Evolutionary conservation across 345 rosid genomes (phyloP).

Genomic region (Linum usitatissimum): DNA sequence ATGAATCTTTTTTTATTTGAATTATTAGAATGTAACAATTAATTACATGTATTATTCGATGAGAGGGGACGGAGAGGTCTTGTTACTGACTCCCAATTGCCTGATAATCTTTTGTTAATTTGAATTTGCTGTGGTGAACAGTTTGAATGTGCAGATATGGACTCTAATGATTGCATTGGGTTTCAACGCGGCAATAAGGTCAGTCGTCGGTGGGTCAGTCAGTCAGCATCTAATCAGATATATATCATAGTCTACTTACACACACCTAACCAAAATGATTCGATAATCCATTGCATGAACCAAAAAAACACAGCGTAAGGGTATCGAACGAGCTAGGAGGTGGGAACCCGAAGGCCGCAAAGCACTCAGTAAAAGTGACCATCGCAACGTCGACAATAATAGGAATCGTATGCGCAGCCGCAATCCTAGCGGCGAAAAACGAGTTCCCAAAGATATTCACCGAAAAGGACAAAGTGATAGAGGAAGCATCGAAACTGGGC

Average conservation of each 20-base stretch:
- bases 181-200: slow-evolving; percentile 46
- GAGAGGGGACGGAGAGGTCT: too few species aligned
- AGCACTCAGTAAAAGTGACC: slow-evolving; percentile 23
- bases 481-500: slow-evolving; percentile 30
- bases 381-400: slow-evolving; percentile 21
- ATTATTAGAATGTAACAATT: too few species aligned
- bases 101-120: too few species aligned
- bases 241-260: too few species aligned
- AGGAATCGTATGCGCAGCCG: slow-evolving; percentile 22
- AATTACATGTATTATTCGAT: too few species aligned
- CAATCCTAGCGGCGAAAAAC: slow-evolving; percentile 19
- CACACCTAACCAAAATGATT: too few species aligned
- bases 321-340: slow-evolving; percentile 53
- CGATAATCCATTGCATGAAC: too few species aligned
- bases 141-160: slow-evolving; percentile 40
- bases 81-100: too few species aligned
- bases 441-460: slow-evolving; percentile 34
- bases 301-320: slow-evolving; percentile 30
- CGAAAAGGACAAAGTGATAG: slow-evolving; percentile 16
- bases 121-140: slow-evolving; percentile 6
- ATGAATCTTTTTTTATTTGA: too few species aligned
- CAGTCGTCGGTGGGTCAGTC: slow-evolving; percentile 8
- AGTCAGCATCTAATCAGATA: too few species aligned
- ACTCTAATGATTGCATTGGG: slow-evolving; percentile 39
- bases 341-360: slow-evolving; percentile 35